Conservation (phyloP, 371 early-diverging fungal species). For the Homolaphlyctis polyrhiza region DNA sequence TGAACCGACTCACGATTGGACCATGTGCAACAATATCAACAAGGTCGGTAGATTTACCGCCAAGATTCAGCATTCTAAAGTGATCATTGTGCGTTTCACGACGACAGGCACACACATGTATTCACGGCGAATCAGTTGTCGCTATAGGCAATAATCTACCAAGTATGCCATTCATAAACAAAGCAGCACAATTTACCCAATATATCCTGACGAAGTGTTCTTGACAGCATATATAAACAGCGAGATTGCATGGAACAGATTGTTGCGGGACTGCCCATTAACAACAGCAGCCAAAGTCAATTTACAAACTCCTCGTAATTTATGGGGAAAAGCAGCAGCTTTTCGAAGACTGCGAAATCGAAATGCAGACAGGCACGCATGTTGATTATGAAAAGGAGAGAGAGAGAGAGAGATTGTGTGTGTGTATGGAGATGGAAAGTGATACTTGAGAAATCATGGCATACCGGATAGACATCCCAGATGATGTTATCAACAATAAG, state of each 20-base stretch:
- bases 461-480: slow-evolving; percentile 26
- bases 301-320: too few relatives aligned
- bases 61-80: neutral
- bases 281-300: too few relatives aligned
- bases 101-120: too few relatives aligned
- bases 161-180: neutral
- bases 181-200: slow-evolving; percentile 17
- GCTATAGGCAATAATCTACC: too few relatives aligned
- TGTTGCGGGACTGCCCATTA: slow-evolving; percentile 34
- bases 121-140: too few relatives aligned
- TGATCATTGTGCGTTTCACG: too few relatives aligned
- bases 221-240: slow-evolving; percentile 28
- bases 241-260: slow-evolving; percentile 25
- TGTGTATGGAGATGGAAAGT: too few relatives aligned
- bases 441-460: neutral
- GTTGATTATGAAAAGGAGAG: neutral
- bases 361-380: neutral
- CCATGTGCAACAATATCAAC: neutral
- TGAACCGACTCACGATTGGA: neutral
- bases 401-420: neutral
- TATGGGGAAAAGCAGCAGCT: too few relatives aligned
- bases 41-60: neutral
- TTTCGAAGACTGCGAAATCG: too few relatives aligned
- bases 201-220: slow-evolving; percentile 21
- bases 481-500: slow-evolving; percentile 20